A percentile compares a stretch with the other conserved stretches of the same genome.
Evolutionary conservation across 768 basidiomycete species (phyloP).

Genomic region (Myochromella boudieri): DNA sequence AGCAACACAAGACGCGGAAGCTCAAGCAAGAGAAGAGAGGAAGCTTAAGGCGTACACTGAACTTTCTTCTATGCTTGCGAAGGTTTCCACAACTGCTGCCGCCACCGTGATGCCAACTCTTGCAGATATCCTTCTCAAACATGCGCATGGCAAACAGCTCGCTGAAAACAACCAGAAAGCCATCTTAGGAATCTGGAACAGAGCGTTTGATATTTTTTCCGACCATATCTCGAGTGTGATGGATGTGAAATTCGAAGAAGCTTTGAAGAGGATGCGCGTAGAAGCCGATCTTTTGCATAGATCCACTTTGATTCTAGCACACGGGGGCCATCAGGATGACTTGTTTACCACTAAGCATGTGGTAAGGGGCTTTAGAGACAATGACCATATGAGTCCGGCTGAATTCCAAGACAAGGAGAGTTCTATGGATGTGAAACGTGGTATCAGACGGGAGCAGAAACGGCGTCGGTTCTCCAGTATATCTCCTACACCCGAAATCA

Average conservation of each 20-base stretch:
- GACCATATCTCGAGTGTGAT: slow-evolving; percentile 40
- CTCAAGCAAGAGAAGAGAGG: slow-evolving; percentile 42
- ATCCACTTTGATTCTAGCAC: slow-evolving; percentile 2
- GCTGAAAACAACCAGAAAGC: slow-evolving; percentile 37
- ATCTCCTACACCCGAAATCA: slow-evolving; percentile 3
- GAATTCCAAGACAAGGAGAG: too few relatives aligned
- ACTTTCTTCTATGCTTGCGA: slow-evolving; percentile 46
- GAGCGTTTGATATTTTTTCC: slow-evolving; percentile 41
- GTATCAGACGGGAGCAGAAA: slow-evolving; percentile 21
- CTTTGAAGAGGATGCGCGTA: slow-evolving; percentile 28
- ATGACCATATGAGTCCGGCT: too few relatives aligned
- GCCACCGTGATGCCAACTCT: slow-evolving; percentile 44
- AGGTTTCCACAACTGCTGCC: slow-evolving; percentile 41
- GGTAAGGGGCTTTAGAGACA: background rate
- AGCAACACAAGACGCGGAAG: slow-evolving; percentile 41
- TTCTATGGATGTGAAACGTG: background rate
- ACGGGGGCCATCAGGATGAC: slow-evolving; percentile 3
- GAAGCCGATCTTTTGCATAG: slow-evolving; percentile 15
- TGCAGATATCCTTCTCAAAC: slow-evolving; percentile 41
- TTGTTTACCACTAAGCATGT: background rate
- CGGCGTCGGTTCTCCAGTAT: slow-evolving; percentile 23
- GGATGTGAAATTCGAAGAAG: slow-evolving; percentile 29
- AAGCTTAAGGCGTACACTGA: slow-evolving; percentile 50
- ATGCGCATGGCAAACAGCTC: slow-evolving; percentile 41
- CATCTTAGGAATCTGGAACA: slow-evolving; percentile 46